phyloP scores from a whole-genome alignment of 345 rosid genomes.

The Gossypium ekmanianum region DNA sequence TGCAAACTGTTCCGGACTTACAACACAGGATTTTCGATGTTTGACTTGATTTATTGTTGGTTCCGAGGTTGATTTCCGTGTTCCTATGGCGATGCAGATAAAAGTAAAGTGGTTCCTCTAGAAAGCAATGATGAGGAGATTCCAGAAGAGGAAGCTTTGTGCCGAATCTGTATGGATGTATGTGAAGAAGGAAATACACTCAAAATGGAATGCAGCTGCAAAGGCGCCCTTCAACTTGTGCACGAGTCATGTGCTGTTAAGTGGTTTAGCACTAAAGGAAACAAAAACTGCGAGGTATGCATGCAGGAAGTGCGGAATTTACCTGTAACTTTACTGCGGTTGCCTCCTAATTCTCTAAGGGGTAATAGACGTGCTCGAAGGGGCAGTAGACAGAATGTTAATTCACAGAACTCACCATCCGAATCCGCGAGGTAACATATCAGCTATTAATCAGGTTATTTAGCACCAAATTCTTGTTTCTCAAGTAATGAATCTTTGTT shows the following conservation, averaged over 20 bases:
- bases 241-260: constrained; percentile 84
- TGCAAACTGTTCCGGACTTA: constrained; percentile 9
- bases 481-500: constrained; percentile 9
- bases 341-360: constrained; percentile 44
- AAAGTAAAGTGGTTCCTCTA: constrained; percentile 44
- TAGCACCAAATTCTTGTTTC: not conserved
- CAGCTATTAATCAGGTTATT: not conserved
- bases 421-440: constrained; percentile 53
- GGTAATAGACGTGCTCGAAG: constrained; percentile 41
- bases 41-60: not conserved
- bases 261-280: constrained; percentile 87
- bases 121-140: constrained; percentile 82
- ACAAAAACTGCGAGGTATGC: constrained; percentile 85
- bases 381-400: constrained; percentile 41
- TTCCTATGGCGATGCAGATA: constrained; percentile 40
- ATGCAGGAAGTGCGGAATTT: constrained; percentile 78
- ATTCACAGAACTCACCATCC: constrained; percentile 40
- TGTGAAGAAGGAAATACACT: constrained; percentile 86
- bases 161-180: constrained; percentile 82
- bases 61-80: not conserved
- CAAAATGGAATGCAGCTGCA: constrained; percentile 98
- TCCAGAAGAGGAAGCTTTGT: constrained; percentile 94
- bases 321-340: constrained; percentile 79
- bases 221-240: constrained; percentile 81
- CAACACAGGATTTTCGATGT: not conserved